A percentile compares a stretch with the other conserved stretches of the same genome.
phyloP scores from a whole-genome alignment of 2,329 filamentous ascomycete genomes.

The Nectriaceae sp. region DNA sequence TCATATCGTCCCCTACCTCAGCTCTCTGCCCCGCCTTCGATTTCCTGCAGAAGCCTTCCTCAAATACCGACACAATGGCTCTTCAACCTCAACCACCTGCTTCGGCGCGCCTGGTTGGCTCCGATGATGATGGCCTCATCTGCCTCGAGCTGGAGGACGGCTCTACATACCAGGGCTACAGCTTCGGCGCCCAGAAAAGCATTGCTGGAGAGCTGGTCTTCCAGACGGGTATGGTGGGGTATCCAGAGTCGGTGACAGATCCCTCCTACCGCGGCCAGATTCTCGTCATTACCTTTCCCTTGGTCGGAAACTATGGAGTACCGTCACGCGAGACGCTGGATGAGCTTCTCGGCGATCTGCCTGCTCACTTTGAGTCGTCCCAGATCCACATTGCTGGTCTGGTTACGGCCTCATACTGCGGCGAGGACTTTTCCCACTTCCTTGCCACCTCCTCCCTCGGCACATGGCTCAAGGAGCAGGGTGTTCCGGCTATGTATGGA shows the following conservation, averaged over 20 bases:
- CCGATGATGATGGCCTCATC: constrained; percentile 63
- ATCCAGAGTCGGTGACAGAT: constrained; percentile 90
- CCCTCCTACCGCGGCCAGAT: constrained; percentile 92
- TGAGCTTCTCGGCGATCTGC: constrained; percentile 80
- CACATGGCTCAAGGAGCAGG: constrained; percentile 94
- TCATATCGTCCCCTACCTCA: no score
- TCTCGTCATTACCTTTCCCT: constrained; percentile 91
- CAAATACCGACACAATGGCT: constrained; percentile 32
- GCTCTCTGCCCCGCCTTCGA: constrained; percentile 32
- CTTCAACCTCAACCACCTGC: constrained; percentile 53
- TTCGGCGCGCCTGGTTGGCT: constrained; percentile 57
- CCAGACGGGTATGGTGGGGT: constrained; percentile 99
- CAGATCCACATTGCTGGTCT: constrained; percentile 94
- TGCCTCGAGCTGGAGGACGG: constrained; percentile 94
- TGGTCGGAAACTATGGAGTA: constrained; percentile 97
- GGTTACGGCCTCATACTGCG: constrained; percentile 87
- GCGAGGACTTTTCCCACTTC: constrained; percentile 94
- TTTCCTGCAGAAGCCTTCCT: constrained; percentile 14
- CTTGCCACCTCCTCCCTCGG: constrained; percentile 88
- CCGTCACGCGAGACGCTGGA: constrained; percentile 85
- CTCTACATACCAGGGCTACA: constrained; percentile 87
- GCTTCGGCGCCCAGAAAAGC: constrained; percentile 94
- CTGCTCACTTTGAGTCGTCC: constrained; percentile 89
- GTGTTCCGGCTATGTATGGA: constrained; percentile 89
- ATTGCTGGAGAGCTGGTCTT: constrained; percentile 97